A percentile compares a stretch with the other conserved stretches of the same genome.
phyloP scores from a whole-genome alignment of 108 stramenopile genomes.

The Pseudonitzschia multiseries region DNA sequence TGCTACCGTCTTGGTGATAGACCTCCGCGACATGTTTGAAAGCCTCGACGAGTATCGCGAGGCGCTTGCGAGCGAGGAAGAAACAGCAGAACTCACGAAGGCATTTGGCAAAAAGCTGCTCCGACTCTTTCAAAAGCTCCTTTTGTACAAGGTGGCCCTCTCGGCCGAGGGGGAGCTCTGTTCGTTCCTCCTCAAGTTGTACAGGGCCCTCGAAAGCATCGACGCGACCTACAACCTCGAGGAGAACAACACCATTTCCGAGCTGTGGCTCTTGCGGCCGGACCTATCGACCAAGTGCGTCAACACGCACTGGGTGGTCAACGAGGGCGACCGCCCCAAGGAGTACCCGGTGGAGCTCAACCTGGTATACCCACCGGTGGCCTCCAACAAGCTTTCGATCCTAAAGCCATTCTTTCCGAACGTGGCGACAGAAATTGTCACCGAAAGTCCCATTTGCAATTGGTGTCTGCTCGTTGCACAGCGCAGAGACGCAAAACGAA shows the following conservation, averaged over 20 bases:
- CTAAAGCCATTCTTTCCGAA: constrained; percentile 2
- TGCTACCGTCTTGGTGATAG: constrained; percentile 35
- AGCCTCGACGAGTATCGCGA: constrained; percentile 14
- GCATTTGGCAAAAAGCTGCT: constrained; percentile 42
- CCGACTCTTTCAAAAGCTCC: constrained; percentile 40
- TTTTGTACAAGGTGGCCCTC: constrained; percentile 26
- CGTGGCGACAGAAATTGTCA: background rate
- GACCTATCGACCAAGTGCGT: background rate
- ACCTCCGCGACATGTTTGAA: constrained; percentile 39
- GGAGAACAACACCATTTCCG: background rate
- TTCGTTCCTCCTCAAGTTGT: constrained; percentile 33
- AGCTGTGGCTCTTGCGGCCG: background rate
- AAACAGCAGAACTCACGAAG: constrained; percentile 28
- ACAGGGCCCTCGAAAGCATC: constrained; percentile 9
- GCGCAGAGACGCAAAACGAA: background rate
- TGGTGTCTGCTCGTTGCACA: background rate
- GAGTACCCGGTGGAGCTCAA: background rate
- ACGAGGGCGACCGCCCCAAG: background rate
- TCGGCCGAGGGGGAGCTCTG: constrained; percentile 42
- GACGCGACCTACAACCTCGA: background rate
- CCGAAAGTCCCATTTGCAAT: background rate
- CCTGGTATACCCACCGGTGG: background rate
- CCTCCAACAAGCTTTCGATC: background rate
- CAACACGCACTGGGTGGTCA: background rate
- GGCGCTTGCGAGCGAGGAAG: constrained; percentile 31